Conservation (phyloP, 1,139 yeast species). For the Martiniozyma asiatica region DNA sequence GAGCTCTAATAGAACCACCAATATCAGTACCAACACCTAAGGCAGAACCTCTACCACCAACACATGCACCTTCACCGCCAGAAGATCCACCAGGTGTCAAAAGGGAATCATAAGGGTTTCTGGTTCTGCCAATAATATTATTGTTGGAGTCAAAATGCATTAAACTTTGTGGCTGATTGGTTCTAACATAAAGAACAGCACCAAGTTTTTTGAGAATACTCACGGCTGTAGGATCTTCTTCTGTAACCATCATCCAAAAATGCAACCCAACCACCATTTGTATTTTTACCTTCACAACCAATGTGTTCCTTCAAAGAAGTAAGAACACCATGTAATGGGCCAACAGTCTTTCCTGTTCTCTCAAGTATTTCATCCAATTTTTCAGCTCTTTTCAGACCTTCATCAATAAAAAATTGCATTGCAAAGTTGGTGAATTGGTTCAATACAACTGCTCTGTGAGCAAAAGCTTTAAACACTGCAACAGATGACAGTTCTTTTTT, state of each 20-base stretch:
- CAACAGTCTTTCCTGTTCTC: conserved; percentile 46
- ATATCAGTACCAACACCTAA: conserved; percentile 69
- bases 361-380: conserved; percentile 39
- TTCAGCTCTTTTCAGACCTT: conserved; percentile 43
- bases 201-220: conserved; percentile 49
- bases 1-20: conserved; percentile 69
- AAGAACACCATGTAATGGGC: conserved; percentile 73
- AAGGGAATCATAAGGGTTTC: conserved; percentile 41
- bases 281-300: conserved; percentile 41
- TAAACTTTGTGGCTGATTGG: conserved; percentile 44
- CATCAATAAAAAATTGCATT: conserved; percentile 44
- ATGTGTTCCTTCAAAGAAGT: conserved; percentile 66
- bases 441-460: conserved; percentile 32
- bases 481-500: conserved; percentile 26
- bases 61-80: conserved; percentile 67
- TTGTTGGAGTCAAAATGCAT: conserved; percentile 45
- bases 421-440: conserved; percentile 50
- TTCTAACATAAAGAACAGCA: conserved; percentile 47
- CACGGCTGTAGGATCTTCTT: conserved; percentile 38
- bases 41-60: conserved; percentile 52
- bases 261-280: conserved; percentile 55
- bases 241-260: conserved; percentile 36
- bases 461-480: conserved; percentile 31
- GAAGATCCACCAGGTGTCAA: conserved; percentile 61
- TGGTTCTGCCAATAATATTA: conserved; percentile 38